Conservation (phyloP, 352 stramenopile species). For the Lagenidium sp. region DNA sequence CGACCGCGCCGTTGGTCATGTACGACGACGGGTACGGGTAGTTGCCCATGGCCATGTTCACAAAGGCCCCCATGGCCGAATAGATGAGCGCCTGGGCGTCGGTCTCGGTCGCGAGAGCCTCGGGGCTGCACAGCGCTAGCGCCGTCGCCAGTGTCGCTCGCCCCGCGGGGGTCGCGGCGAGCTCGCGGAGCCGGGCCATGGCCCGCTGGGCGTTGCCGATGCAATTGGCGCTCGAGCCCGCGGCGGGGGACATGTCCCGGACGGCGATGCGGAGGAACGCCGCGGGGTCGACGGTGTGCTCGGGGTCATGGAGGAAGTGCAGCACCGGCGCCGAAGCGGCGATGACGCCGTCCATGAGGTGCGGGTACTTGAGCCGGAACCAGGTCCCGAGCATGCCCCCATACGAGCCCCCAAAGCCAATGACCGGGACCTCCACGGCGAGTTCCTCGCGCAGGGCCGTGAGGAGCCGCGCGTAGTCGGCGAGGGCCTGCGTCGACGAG, state of each 20-base stretch:
- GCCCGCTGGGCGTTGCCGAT: constrained; percentile 37
- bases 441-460: constrained; percentile 28
- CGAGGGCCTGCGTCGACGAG: constrained; percentile 74
- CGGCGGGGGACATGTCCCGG: constrained; percentile 30
- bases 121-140: constrained; percentile 21
- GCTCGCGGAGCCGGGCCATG: constrained; percentile 19
- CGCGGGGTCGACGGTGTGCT: constrained; percentile 26
- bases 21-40: constrained; percentile 87
- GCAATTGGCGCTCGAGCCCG: constrained; percentile 33
- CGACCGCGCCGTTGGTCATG: constrained; percentile 52
- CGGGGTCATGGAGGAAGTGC: constrained; percentile 32
- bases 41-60: constrained; percentile 83
- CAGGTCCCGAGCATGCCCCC: constrained; percentile 70
- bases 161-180: constrained; percentile 17
- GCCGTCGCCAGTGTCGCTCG: constrained; percentile 13
- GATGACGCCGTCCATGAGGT: constrained; percentile 56
- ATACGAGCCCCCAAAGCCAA: constrained; percentile 73
- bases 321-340: constrained; percentile 55
- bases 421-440: constrained; percentile 33
- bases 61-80: constrained; percentile 41
- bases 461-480: constrained; percentile 60
- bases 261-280: constrained; percentile 17
- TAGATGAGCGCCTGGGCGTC: constrained; percentile 24
- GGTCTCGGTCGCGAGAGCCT: constrained; percentile 8
- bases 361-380: constrained; percentile 68